These are phyloP conservation scores for Buddleja alternifolia DNA, from an alignment of 257 asterid genomes.

Conservation along the genomic window DNA sequence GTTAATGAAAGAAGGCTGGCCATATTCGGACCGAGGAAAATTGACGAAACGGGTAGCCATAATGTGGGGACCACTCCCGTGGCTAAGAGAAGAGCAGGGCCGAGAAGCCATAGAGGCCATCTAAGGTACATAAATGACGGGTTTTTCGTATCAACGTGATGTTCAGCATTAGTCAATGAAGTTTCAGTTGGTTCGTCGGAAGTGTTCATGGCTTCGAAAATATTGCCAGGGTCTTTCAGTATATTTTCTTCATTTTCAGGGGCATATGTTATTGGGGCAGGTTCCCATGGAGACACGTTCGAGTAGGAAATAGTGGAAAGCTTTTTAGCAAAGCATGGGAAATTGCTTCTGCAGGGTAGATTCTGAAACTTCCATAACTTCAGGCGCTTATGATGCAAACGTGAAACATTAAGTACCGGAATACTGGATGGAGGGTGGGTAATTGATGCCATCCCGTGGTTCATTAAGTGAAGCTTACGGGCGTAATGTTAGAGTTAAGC, in stretches of 20 bases:
- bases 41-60: slow-evolving; percentile 85
- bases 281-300: slow-evolving; percentile 68
- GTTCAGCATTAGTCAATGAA: slow-evolving; percentile 43
- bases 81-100: slow-evolving; percentile 72
- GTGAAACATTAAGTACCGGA: slow-evolving; percentile 37
- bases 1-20: slow-evolving; percentile 93
- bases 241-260: slow-evolving; percentile 43
- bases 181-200: slow-evolving; percentile 43
- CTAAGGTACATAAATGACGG: slow-evolving; percentile 41
- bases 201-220: slow-evolving; percentile 64
- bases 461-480: slow-evolving; percentile 29
- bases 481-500: slow-evolving; percentile 4
- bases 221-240: slow-evolving; percentile 45
- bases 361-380: slow-evolving; percentile 39
- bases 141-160: slow-evolving; percentile 24
- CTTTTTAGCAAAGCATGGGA: slow-evolving; percentile 10
- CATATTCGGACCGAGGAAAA: slow-evolving; percentile 86
- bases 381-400: slow-evolving; percentile 34
- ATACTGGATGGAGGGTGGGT: slow-evolving; percentile 44
- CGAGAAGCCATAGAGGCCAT: slow-evolving; percentile 81
- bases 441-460: slow-evolving; percentile 51
- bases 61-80: slow-evolving; percentile 92
- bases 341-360: slow-evolving; percentile 28
- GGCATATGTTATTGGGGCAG: slow-evolving; percentile 66
- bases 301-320: slow-evolving; percentile 41